Base-by-base conservation (phyloP, 345 rosid genomes). In the Draba incana region DNA sequence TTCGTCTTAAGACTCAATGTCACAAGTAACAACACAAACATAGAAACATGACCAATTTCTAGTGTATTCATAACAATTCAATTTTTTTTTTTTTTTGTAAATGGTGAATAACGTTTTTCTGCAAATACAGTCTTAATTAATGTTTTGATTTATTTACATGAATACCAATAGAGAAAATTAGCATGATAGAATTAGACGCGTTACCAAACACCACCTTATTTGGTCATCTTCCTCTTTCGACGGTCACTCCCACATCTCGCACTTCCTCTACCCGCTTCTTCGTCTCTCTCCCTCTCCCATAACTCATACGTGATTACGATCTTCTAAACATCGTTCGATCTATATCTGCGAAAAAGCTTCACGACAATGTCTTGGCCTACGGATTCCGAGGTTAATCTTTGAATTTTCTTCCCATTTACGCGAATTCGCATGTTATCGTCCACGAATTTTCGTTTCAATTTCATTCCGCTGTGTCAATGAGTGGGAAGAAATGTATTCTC, bases 301-400 rank as follows among this genome's bases (percentile, higher is more conserved):
- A 43, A 5, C n/a, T 59, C 49, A 4, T 16, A 35, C 37, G 8
- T 6, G 8, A 33, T 33, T 20, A 9, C 69, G 28, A 47, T 14
- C 2, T 3, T 16, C 57, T 2, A 7, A 62, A 1, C 43, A 9
- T 37, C 58, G 3, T 1, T 8, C 38, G 69, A 75, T 75, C 65
- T 23, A 10, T 28, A 37, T 63, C 66, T 63, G 35, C 5, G 14
- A 42, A 69, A 23, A 56, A 75, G 25, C 61, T 75, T 68, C 66
- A 14, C 59, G 30, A 57, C 13, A 33, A 75, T 75, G 79, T 71
- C 80, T 42, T 77, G 80, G 80, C 77, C 80, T 48, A 72, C 70
- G 23, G 80, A 72, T 8, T 56, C 70, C 0, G 77, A 77, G 80
- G 80, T 77, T 49, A 47, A 49, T 72, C 74, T 44, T 16, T 0